Evolutionary conservation across 192 early-diverging fungal species (phyloP), one percentile per base, ranked within the genome.

Genomic region (Dissophora globulifera): DNA sequence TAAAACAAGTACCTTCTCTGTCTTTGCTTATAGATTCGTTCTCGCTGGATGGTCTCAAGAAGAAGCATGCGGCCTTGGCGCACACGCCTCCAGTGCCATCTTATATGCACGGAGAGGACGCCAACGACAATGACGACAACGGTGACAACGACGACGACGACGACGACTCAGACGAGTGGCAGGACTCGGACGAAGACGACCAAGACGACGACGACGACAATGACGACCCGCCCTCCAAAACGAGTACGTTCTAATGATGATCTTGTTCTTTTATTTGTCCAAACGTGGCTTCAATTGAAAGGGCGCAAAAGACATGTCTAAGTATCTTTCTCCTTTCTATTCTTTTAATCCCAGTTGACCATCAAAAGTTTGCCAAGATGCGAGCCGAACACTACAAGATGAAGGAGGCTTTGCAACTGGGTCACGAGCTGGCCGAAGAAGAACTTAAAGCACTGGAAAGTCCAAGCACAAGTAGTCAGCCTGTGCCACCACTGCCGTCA

Each of bases 301-400:
- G n/a, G n/a, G n/a, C n/a, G n/a, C n/a, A n/a, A n/a, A n/a, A n/a
- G n/a, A n/a, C n/a, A n/a, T n/a, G n/a, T n/a, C n/a, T n/a, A n/a
- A n/a, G n/a, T n/a, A n/a, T n/a, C n/a, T n/a, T n/a, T n/a, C n/a
- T n/a, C n/a, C n/a, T n/a, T n/a, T n/a, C n/a, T n/a, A n/a, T n/a
- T n/a, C n/a, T n/a, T n/a, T n/a, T n/a, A n/a, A n/a, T n/a, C n/a
- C 10, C n/a, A 58, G 83, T 85, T 20, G 87, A 83, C 48, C 92
- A 90, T 61, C 82, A 87, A 40, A 82, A 87, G 74, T 99, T 99
- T 80, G 85, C 84, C 40, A 82, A 86, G 62, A 82, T 93, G 78
- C 85, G 97, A 55, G 79, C 92, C 4, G 79, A 91, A 50, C 97
- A 99, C 69, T 99, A 99, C 79, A 89, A 96, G 59, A 95, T 95